Evolutionary conservation across 257 asterid species (phyloP), one percentile per base, ranked within the genome.

Genomic region (Solanum clarkiae): DNA sequence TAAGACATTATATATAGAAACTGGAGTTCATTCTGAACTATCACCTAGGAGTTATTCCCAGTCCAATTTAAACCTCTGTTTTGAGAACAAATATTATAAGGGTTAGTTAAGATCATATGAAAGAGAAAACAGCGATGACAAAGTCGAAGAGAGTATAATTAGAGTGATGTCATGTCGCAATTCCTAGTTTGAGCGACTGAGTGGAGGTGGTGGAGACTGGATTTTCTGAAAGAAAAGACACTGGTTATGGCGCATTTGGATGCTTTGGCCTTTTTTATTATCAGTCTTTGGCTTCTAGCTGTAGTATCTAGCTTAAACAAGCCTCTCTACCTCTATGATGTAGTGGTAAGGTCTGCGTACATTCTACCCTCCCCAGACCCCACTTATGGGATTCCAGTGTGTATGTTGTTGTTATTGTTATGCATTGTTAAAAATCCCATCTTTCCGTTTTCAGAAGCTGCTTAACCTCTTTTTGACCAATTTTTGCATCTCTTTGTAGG

Each of bases 201-300:
- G 40, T 98, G 85, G 93, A 96, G 87, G 99, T 95, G 89, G 99
- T 95, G 83, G 98, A 96, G 90, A 66, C 94, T 96, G 89, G 98
- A 95, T 91, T 88, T 94, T 68, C 85, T 96, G 91, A 86, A 60
- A 88, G 83, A 95, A 90, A 90, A 92, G 95, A 90, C 94, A 90
- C 80, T 92, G 94, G 95, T 89, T 90, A 75, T 94, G 98, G 98
- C 94, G 98, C 94, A 94, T 83, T 89, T 95, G 83, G 98, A 96
- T 86, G 85, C 89, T 89, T 94, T 94, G 94, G 98, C 99, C 9
- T 95, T 96, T 69, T 87, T 92, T 8, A 88, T 93, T 72, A 86
- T 91, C 87, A 93, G 89, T 20, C 83, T 90, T 69, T 93, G 98
- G 98, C 90, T 93, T 63, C 88, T 90, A 18, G 95, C 91, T 86